phyloP scores from a whole-genome alignment of 2,329 filamentous ascomycete species.

The Aspergillus sp. region DNA sequence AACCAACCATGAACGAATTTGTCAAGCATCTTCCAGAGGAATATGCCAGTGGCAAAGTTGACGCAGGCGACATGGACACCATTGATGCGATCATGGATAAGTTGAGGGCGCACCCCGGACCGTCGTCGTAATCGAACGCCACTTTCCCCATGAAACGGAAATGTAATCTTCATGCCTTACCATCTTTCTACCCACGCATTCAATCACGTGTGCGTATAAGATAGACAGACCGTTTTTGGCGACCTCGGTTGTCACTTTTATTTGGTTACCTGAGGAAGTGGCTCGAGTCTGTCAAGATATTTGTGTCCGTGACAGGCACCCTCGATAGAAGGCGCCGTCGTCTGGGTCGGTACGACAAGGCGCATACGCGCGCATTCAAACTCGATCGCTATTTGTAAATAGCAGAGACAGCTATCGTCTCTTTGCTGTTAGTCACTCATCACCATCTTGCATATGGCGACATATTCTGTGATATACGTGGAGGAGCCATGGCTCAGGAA shows the following conservation, averaged over 20 bases:
- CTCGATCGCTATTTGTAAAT: neutral
- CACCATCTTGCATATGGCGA: neutral
- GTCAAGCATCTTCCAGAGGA: conserved; percentile 66
- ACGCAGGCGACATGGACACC: conserved; percentile 83
- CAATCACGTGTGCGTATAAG: neutral
- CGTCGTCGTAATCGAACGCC: conserved; percentile 25
- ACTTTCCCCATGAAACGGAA: neutral
- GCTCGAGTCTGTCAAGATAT: neutral
- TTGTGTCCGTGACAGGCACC: neutral
- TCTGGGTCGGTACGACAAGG: neutral
- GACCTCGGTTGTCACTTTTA: neutral
- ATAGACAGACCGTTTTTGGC: neutral
- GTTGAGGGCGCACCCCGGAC: conserved; percentile 53
- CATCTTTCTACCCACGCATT: neutral
- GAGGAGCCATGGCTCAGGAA: neutral
- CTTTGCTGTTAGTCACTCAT: neutral
- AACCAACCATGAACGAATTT: conserved; percentile 66
- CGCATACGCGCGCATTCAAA: neutral
- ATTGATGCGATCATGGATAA: conserved; percentile 73
- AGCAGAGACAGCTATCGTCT: neutral
- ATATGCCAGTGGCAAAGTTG: conserved; percentile 62
- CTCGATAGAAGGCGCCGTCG: neutral
- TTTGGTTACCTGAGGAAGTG: neutral
- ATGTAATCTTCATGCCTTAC: neutral
- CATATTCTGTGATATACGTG: neutral